phyloP scores from a whole-genome alignment of 2,329 filamentous ascomycete genomes.

The Aspergillus eucalypticola region DNA sequence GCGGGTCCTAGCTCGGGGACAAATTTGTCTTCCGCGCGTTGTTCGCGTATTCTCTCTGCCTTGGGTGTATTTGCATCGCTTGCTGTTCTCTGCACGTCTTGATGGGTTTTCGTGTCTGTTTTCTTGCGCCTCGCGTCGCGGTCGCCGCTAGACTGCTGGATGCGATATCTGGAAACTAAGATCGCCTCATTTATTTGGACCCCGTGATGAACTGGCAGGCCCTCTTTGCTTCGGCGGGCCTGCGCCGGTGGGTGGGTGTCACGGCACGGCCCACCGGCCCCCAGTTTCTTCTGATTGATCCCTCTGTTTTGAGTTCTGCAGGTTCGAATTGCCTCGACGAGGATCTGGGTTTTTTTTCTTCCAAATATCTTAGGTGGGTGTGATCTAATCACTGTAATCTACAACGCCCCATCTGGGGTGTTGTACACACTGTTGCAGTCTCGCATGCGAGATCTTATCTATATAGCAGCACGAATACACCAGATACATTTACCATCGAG shows the following conservation, averaged over 20 bases:
- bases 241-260: background rate
- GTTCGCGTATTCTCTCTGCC: constrained; percentile 4
- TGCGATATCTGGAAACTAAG: background rate
- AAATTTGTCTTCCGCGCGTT: constrained; percentile 5
- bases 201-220: background rate
- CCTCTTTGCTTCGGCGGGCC: constrained; percentile 1
- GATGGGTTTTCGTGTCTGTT: constrained; percentile 13
- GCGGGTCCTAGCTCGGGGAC: constrained; percentile 11
- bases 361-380: background rate
- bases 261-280: background rate
- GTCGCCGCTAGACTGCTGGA: background rate
- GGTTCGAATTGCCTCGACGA: background rate
- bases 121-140: constrained; percentile 5
- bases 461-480: background rate
- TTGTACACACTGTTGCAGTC: constrained; percentile 1
- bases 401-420: background rate
- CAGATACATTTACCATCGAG: background rate
- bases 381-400: background rate
- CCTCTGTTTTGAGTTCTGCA: constrained; percentile 2
- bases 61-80: constrained; percentile 14
- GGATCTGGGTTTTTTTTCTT: background rate
- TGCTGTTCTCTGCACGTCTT: constrained; percentile 16
- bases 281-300: background rate
- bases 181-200: constrained; percentile 2
- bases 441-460: background rate